Base-by-base conservation (phyloP, 768 basidiomycete genomes). In the Suillus alpinus region DNA sequence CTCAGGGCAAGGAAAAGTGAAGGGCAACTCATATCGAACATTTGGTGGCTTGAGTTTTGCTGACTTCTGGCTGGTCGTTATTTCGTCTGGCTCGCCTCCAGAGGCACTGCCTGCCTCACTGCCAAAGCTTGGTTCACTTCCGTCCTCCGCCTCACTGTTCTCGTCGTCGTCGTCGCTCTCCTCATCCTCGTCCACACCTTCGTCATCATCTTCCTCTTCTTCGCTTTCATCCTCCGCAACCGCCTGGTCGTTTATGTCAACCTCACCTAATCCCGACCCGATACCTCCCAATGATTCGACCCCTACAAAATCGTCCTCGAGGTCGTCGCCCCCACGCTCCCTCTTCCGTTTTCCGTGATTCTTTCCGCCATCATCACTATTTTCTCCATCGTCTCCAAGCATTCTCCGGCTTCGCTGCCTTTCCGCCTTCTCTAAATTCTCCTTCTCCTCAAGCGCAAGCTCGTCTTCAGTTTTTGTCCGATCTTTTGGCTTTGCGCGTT, bases 401-500 rank as follows among this genome's bases (percentile, higher is more conserved):
- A 98, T 97, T 26, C 97, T 85, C 66, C 86, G 78, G 52, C 88
- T 72, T 32, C 97, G 81, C 64, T 80, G 82, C 66, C 83, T 80
- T 76, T 99, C 97, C 1, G 92, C 92, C 72, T 87, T 89, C 75
- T 95, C 91, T 58, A 99, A 74, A 5, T 84, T 81, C 65, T 92
- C 91, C 67, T 93, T 95, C 69, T 91, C 92, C 63, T 96, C 94
- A 62, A 89, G 61, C 5, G 95, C 95, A 32, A 94, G 68, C 69
- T 99, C 97, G 67, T 98, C 94, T 67, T 97, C 96, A 0, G 95
- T 98, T 78, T 97, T 98, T 32, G 93, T 95, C 59, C 97, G 78
- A 71, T 99, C 92, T 70, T 94, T 97, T 0, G 97, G 91, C 64
- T 95, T 92, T 2, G 97, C 91, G 1, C 97, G 85, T 66, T 91